Evolutionary conservation across 805 yeast species (phyloP).

Genomic region (Starmera quercuum): DNA sequence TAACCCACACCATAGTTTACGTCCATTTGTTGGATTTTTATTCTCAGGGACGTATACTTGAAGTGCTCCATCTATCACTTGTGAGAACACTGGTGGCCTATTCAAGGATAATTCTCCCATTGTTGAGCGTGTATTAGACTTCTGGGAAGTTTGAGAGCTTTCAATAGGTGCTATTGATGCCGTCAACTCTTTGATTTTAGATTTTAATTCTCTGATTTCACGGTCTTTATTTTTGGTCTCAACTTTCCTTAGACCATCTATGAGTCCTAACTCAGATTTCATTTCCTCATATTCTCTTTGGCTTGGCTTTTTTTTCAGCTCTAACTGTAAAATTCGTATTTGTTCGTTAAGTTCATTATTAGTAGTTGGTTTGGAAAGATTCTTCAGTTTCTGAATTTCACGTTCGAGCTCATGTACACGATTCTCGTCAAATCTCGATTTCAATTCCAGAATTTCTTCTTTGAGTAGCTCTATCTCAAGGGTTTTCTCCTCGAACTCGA

Average conservation of each 20-base stretch:
- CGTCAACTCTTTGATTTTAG: constrained; percentile 3
- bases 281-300: constrained; percentile 34
- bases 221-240: constrained; percentile 21
- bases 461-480: constrained; percentile 17
- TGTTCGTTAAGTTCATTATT: constrained; percentile 20
- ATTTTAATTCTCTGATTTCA: constrained; percentile 15
- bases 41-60: constrained; percentile 44
- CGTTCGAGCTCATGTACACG: constrained; percentile 5
- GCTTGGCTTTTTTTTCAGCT: constrained; percentile 30
- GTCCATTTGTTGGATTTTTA: constrained; percentile 66
- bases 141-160: too few relatives aligned
- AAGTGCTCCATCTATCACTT: constrained; percentile 26
- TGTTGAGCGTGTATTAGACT: constrained; percentile 1
- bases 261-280: constrained; percentile 35
- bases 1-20: constrained; percentile 81
- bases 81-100: constrained; percentile 19
- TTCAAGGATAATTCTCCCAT: constrained; percentile 3
- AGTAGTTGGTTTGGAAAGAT: constrained; percentile 9
- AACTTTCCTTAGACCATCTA: constrained; percentile 26
- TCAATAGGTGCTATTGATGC: neutral
- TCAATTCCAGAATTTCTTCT: constrained; percentile 13
- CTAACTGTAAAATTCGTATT: constrained; percentile 12
- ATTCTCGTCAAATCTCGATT: constrained; percentile 3
- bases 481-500: constrained; percentile 13
- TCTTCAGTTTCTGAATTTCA: constrained; percentile 5